phyloP scores from a whole-genome alignment of 768 basidiomycete genomes.

The Saitozyma podzolica region DNA sequence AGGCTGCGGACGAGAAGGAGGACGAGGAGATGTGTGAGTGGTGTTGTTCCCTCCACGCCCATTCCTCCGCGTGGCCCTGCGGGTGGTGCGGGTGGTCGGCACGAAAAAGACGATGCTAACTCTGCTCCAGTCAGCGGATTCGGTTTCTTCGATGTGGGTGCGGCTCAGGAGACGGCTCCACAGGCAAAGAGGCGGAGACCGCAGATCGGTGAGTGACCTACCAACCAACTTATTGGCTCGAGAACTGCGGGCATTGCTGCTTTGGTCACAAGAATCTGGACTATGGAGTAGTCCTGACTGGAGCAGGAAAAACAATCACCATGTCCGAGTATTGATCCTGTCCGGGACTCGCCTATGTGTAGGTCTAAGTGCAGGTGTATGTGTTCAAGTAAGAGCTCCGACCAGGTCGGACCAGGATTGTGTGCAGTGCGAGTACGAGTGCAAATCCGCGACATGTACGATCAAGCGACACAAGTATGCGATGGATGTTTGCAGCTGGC shows the following conservation, averaged over 20 bases:
- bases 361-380: not conserved
- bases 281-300: not conserved
- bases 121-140: constrained; percentile 43
- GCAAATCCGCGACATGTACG: not conserved
- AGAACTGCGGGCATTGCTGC: too few species aligned
- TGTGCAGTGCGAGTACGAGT: not conserved
- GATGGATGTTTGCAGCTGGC: too few species aligned
- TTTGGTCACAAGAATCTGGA: not conserved
- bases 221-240: too few species aligned
- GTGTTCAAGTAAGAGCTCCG: too few species aligned
- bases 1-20: constrained; percentile 11
- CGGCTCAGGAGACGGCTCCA: constrained; percentile 25
- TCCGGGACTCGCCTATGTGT: not conserved
- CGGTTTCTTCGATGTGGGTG: constrained; percentile 52
- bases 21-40: constrained; percentile 33
- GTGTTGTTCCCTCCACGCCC: not conserved
- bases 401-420: too few species aligned
- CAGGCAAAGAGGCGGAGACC: constrained; percentile 42
- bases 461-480: not conserved
- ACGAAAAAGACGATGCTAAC: not conserved
- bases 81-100: not conserved
- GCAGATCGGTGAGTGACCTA: constrained; percentile 27
- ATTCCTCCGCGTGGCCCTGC: not conserved
- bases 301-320: constrained; percentile 34
- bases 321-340: constrained; percentile 40